A percentile compares a stretch with the other conserved stretches of the same genome.
Evolutionary conservation across 495 filamentous ascomycete genomes (phyloP).

Genomic region (Hypoxylon fragiforme): DNA sequence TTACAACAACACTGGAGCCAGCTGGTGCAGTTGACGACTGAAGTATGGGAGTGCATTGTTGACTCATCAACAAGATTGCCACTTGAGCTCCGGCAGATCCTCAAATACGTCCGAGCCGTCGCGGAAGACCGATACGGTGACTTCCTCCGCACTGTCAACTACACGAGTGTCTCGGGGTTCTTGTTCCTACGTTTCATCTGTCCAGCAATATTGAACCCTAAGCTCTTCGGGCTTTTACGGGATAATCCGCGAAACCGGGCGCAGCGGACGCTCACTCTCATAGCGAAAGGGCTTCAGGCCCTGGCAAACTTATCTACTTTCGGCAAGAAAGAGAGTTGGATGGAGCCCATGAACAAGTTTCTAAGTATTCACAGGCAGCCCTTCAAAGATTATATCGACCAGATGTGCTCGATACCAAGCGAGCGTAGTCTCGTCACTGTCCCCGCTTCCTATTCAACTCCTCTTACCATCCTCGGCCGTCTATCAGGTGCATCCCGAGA

Average conservation of each 20-base stretch:
- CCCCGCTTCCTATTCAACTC: conserved; percentile 89
- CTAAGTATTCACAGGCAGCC: conserved; percentile 64
- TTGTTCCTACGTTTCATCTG: conserved; percentile 96
- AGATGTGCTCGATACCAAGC: conserved; percentile 78
- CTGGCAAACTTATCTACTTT: conserved; percentile 93
- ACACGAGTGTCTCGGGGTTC: conserved; percentile 96
- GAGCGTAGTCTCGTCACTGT: conserved; percentile 65
- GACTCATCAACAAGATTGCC: conserved; percentile 74
- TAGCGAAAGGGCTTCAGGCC: conserved; percentile 94
- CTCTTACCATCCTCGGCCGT: conserved; percentile 84
- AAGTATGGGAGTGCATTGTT: conserved; percentile 82
- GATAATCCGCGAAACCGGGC: conserved; percentile 87
- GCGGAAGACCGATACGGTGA: conserved; percentile 98
- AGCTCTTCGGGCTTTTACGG: conserved; percentile 85
- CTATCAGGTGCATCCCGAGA: conserved; percentile 82
- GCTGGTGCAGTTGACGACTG: conserved; percentile 74
- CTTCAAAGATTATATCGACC: conserved; percentile 86
- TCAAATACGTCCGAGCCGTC: conserved; percentile 90
- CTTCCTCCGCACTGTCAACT: conserved; percentile 86
- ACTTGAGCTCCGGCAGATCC: conserved; percentile 79
- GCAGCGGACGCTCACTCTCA: conserved; percentile 88
- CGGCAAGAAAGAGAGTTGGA: conserved; percentile 95
- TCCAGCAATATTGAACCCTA: conserved; percentile 93
- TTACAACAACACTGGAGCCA: conserved; percentile 82
- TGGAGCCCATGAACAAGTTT: conserved; percentile 96